phyloP scores from a whole-genome alignment of 805 yeast species.

The Metschnikowia henanensis region DNA sequence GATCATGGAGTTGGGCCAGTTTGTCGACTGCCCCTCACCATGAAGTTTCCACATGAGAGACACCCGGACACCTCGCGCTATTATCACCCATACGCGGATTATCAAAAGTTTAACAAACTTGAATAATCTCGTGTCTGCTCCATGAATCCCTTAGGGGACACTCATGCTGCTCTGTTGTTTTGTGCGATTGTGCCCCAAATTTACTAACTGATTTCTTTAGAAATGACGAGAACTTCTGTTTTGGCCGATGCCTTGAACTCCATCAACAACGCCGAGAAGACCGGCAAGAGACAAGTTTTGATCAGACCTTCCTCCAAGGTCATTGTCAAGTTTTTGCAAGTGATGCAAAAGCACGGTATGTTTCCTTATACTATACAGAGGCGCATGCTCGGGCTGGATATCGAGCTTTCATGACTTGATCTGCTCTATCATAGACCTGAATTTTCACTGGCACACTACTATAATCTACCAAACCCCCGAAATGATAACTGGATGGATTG shows the following conservation, averaged over 20 bases:
- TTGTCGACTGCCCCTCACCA: slow-evolving; percentile 4
- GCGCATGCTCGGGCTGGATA: too few relatives aligned
- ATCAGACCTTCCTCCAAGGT: slow-evolving; percentile 38
- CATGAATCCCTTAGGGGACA: slow-evolving; percentile 23
- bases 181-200: slow-evolving; percentile 17
- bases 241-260: slow-evolving; percentile 38
- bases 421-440: too few relatives aligned
- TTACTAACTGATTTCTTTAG: slow-evolving; percentile 17
- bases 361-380: too few relatives aligned
- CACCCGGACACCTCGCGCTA: slow-evolving; percentile 11
- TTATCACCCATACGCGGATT: too few relatives aligned
- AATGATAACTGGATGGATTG: slow-evolving; percentile 99
- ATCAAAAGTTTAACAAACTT: not conserved
- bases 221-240: slow-evolving; percentile 36
- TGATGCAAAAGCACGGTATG: slow-evolving; percentile 34
- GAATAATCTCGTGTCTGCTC: slow-evolving; percentile 10
- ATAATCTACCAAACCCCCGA: slow-evolving; percentile 50
- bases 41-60: slow-evolving; percentile 7
- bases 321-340: slow-evolving; percentile 32
- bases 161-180: slow-evolving; percentile 25
- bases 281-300: slow-evolving; percentile 38
- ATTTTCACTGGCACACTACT: too few relatives aligned
- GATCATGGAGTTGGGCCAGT: slow-evolving; percentile 7
- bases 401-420: too few relatives aligned
- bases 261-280: slow-evolving; percentile 38